Evolutionary conservation across 108 stramenopile species (phyloP).

Genomic region (Bacterosira constricta): DNA sequence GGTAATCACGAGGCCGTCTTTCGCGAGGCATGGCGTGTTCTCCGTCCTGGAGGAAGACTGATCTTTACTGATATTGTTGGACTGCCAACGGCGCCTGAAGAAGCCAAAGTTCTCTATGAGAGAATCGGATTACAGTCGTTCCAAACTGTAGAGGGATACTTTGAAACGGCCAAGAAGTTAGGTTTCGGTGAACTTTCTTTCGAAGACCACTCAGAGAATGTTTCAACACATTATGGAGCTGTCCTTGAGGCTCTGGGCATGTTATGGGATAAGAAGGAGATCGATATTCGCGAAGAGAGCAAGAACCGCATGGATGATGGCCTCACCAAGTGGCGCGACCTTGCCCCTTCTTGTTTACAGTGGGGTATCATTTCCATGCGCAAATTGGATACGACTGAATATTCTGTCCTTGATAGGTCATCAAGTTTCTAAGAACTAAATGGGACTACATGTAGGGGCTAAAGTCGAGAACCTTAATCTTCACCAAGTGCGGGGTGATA

Average conservation of each 20-base stretch:
- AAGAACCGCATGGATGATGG: conserved; percentile 36
- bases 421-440: no score
- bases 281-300: conserved; percentile 38
- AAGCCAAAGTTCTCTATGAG: conserved; percentile 50
- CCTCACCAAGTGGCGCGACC: conserved; percentile 43
- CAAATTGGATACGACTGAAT: conserved; percentile 45
- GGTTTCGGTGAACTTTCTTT: conserved; percentile 44
- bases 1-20: conserved; percentile 44
- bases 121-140: conserved; percentile 49
- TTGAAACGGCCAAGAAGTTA: conserved; percentile 16
- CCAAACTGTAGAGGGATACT: conserved; percentile 50
- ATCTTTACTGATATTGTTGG: conserved; percentile 57
- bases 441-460: no score
- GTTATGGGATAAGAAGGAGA: conserved; percentile 21
- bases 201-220: conserved; percentile 44
- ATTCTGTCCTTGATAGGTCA: neutral
- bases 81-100: conserved; percentile 13
- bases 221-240: conserved; percentile 41
- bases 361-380: conserved; percentile 55
- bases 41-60: conserved; percentile 55
- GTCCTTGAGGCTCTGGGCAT: conserved; percentile 37
- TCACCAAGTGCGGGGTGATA: no score
- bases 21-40: conserved; percentile 47
- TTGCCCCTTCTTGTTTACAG: conserved; percentile 37
- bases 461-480: no score